These are phyloP conservation scores for Cyclostephanos tholiformis DNA, from an alignment of 108 stramenopile species.

Conservation along the genomic window DNA sequence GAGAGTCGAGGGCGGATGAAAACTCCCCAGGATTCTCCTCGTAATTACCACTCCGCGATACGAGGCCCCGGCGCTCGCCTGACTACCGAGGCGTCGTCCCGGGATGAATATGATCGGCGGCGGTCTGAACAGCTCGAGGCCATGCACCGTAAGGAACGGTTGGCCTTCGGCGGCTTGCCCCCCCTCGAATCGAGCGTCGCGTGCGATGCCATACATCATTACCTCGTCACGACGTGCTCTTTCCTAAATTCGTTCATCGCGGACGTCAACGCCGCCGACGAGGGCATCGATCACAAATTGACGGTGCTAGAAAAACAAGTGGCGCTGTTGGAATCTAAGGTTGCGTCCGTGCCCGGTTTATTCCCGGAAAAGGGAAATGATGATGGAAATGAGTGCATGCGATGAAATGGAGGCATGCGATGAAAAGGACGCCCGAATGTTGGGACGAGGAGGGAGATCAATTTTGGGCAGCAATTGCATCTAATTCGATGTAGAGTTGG, in stretches of 20 bases:
- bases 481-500: too few species aligned
- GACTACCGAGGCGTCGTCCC: not conserved
- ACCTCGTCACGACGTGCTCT: slow-evolving; percentile 28
- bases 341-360: slow-evolving; percentile 39
- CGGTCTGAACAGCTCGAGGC: slow-evolving; percentile 23
- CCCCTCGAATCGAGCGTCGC: slow-evolving; percentile 36
- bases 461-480: too few species aligned
- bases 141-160: slow-evolving; percentile 34
- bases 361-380: slow-evolving; percentile 17
- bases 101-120: slow-evolving; percentile 3
- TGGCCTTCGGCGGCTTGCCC: slow-evolving; percentile 25
- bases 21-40: too few species aligned
- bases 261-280: slow-evolving; percentile 39
- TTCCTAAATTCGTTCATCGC: slow-evolving; percentile 50
- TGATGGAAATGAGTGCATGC: not conserved
- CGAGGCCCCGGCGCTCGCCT: not conserved
- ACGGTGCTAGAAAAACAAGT: slow-evolving; percentile 41
- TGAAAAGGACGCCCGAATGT: not conserved
- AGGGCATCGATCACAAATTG: slow-evolving; percentile 37
- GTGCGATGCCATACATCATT: slow-evolving; percentile 46
- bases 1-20: too few species aligned
- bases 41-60: too few species aligned
- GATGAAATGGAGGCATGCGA: not conserved
- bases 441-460: too few species aligned
- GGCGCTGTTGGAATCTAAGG: slow-evolving; percentile 37